Percentiles rank a stretch among this genome's conserved stretches.
phyloP scores from a whole-genome alignment of 768 basidiomycete species.

The Mycena metata region DNA sequence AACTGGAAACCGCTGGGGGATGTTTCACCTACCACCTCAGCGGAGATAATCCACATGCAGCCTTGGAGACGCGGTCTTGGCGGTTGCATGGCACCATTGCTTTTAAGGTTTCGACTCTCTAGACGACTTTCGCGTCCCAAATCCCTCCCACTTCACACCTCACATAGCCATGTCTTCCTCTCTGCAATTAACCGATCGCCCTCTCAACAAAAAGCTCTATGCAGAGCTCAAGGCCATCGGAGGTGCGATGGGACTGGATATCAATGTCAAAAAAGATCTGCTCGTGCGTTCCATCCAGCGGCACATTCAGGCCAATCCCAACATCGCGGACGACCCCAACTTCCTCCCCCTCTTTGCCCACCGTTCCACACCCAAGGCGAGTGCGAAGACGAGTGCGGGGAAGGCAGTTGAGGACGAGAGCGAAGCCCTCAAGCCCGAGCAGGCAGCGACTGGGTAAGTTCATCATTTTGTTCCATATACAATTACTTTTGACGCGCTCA shows the following conservation, averaged over 20 bases:
- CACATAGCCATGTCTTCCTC: not conserved
- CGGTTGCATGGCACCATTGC: too few species aligned
- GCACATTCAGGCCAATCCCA: not conserved
- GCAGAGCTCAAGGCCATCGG: slow-evolving; percentile 3
- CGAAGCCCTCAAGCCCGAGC: not conserved
- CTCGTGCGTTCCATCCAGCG: slow-evolving; percentile 1
- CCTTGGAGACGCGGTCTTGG: too few species aligned
- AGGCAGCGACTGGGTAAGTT: not conserved
- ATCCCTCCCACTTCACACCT: too few species aligned
- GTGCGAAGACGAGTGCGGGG: not conserved
- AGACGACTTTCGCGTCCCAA: not conserved
- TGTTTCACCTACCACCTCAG: too few species aligned
- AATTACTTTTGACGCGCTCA: too few species aligned
- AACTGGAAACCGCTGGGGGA: too few species aligned
- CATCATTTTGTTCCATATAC: too few species aligned
- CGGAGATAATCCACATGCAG: too few species aligned
- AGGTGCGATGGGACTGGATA: not conserved
- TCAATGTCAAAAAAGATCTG: not conserved
- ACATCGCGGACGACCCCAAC: not conserved
- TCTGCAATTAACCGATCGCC: not conserved
- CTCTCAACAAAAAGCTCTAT: slow-evolving; percentile 10
- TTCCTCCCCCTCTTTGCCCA: slow-evolving; percentile 12
- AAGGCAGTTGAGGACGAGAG: not conserved
- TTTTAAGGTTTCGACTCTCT: too few species aligned
- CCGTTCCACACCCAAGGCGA: not conserved